Base-by-base conservation (phyloP, 768 basidiomycete genomes). In the Omphalotus guepiniiformis region DNA sequence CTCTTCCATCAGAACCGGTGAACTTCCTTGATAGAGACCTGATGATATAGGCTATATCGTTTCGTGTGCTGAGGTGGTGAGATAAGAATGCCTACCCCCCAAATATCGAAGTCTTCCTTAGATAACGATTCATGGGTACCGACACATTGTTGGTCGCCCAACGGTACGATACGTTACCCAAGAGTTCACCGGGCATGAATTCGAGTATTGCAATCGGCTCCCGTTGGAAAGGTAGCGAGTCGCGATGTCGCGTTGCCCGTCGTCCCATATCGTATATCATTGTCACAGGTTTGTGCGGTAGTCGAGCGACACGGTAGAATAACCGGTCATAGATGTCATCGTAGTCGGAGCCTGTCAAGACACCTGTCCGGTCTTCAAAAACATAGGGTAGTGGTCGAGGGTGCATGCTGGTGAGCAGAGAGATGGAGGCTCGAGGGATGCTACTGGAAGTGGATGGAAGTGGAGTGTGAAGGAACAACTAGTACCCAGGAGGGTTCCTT, bases 311-410 rank as follows among this genome's bases (percentile, higher is more conserved):
- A 49, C 80, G 83, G 42, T 84, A 73, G 68, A 85, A 88, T 53
- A 80, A 65, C 46, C 86, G 78, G 63, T 89, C 86, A 59, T 88
- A 88, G 54, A 87, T 76, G 55, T 89, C 86, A 59, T 86, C 84
- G 52, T 80, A 88, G 69, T 89, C 84, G 1, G 83, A 74, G 39
- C 67, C 63, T 11, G 72, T 66, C 49, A 75, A 63, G 12, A 66
- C 62, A 16, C 78, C 83, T 0, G 85, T 82, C 38, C 82, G 78
- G 67, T 88, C 85, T 61, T 88, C 85, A 36, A 86, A 72, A 38
- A 75, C 75, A 53, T 76, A 76, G 15, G 82, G 80, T 48, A 79
- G 69, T 50, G 55, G 52, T 41, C 60, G 45, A 39, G 19, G 28
- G 22, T 48, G 41, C 34, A 36, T 50, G n/a, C n/a, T n/a, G n/a